A percentile compares a stretch with the other conserved stretches of the same genome.
Conservation (phyloP, 2,329 filamentous ascomycete species). For the Pyrenophora graminea region DNA sequence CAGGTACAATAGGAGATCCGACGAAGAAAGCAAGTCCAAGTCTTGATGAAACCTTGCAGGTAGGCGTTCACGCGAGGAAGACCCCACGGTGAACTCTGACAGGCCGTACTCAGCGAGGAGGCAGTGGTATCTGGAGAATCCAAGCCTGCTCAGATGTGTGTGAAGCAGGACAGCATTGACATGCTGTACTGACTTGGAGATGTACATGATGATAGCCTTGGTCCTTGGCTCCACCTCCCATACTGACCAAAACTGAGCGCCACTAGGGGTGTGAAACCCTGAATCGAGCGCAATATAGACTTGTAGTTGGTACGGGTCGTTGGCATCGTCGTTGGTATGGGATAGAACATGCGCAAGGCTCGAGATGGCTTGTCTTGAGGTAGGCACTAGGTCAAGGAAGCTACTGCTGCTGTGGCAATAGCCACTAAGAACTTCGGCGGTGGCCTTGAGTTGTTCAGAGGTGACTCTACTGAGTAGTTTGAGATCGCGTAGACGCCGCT, state of each 20-base stretch:
- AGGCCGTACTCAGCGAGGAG: conserved; percentile 40
- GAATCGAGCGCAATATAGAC: conserved; percentile 45
- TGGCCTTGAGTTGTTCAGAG: conserved; percentile 28
- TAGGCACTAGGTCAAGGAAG: conserved; percentile 26
- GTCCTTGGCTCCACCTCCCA: conserved; percentile 40
- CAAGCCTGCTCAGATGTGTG: conserved; percentile 41
- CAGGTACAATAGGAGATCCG: conserved; percentile 40
- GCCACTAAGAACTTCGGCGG: conserved; percentile 18
- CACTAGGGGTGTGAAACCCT: conserved; percentile 42
- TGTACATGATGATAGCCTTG: conserved; percentile 37
- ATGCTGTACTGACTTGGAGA: conserved; percentile 44
- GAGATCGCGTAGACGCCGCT: conserved; percentile 35
- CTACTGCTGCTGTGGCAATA: conserved; percentile 22
- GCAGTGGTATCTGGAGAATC: conserved; percentile 43
- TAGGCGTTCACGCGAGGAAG: conserved; percentile 17
- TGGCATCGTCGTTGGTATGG: conserved; percentile 29
- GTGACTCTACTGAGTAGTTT: conserved; percentile 36
- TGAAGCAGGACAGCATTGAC: conserved; percentile 36
- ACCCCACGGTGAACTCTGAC: conserved; percentile 16
- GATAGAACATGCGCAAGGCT: conserved; percentile 30
- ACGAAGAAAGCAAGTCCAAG: conserved; percentile 39
- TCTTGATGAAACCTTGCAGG: conserved; percentile 39
- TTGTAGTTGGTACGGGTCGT: conserved; percentile 37
- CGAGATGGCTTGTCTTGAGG: conserved; percentile 29
- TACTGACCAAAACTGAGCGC: conserved; percentile 43